phyloP scores from a whole-genome alignment of 495 filamentous ascomycete genomes.

The Apiosordaria backusii region DNA sequence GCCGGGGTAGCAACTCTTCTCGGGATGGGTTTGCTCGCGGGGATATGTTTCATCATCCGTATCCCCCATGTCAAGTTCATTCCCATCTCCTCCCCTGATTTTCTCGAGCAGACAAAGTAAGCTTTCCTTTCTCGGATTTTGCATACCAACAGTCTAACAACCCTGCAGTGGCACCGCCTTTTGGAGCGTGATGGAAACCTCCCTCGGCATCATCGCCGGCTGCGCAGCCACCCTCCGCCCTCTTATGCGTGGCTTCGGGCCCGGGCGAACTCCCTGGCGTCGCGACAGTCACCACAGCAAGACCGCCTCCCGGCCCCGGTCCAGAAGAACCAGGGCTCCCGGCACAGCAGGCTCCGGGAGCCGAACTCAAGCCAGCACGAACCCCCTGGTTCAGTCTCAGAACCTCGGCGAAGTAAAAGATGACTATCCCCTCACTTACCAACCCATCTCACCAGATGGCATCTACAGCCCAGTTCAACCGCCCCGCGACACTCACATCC shows the following conservation, averaged over 20 bases:
- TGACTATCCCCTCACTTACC: not conserved
- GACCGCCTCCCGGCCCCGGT: not conserved
- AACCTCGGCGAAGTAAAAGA: slow-evolving; percentile 1
- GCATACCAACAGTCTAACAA: not conserved
- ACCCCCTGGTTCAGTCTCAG: not conserved
- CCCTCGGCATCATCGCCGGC: slow-evolving; percentile 41
- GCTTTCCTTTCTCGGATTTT: not conserved
- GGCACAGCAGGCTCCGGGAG: not conserved
- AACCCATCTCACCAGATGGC: not conserved
- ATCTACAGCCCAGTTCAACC: not conserved
- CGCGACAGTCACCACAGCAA: not conserved
- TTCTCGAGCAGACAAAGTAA: slow-evolving; percentile 25
- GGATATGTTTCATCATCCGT: slow-evolving; percentile 40
- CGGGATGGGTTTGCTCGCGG: slow-evolving; percentile 39
- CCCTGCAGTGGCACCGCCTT: slow-evolving; percentile 31
- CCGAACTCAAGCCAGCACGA: not conserved
- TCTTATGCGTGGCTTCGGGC: slow-evolving; percentile 28
- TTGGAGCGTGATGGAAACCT: slow-evolving; percentile 39
- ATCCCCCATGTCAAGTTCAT: slow-evolving; percentile 36
- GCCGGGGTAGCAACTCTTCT: slow-evolving; percentile 34
- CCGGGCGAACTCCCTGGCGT: not conserved
- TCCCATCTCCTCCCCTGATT: slow-evolving; percentile 20
- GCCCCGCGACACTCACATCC: not conserved
- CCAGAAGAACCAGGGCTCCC: not conserved
- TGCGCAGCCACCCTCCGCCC: slow-evolving; percentile 42